Percentiles rank a stretch among this genome's conserved stretches.
phyloP scores from a whole-genome alignment of 2,329 filamentous ascomycete species.

The Aspergillus spinulosporus region DNA sequence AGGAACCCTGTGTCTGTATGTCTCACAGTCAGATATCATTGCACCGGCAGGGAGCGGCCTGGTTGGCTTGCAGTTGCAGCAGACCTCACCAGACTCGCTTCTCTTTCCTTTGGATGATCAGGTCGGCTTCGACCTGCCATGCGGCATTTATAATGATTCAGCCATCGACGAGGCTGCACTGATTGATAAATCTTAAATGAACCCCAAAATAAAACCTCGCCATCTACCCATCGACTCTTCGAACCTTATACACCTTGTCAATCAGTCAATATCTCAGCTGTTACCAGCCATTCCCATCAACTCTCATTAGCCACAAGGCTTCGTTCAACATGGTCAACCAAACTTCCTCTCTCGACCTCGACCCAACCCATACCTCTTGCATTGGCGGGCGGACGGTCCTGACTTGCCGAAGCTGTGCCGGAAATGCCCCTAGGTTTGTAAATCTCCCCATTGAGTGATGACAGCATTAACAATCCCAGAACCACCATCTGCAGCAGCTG shows the following conservation, averaged over 20 bases:
- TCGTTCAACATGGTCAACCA: slow-evolving; percentile 24
- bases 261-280: neutral
- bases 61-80: slow-evolving; percentile 18
- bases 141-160: slow-evolving; percentile 1
- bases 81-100: slow-evolving; percentile 5
- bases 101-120: neutral
- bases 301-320: neutral
- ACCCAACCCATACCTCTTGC: slow-evolving; percentile 37
- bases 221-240: neutral
- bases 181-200: slow-evolving; percentile 15
- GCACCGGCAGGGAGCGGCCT: slow-evolving; percentile 22
- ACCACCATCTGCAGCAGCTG: slow-evolving; percentile 30
- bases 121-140: slow-evolving; percentile 1
- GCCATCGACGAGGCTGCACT: slow-evolving; percentile 1
- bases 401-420: slow-evolving; percentile 39
- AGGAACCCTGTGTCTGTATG: slow-evolving; percentile 17
- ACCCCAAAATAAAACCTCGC: neutral
- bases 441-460: neutral
- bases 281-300: neutral
- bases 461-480: slow-evolving; percentile 17
- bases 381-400: slow-evolving; percentile 35
- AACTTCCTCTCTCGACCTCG: slow-evolving; percentile 25
- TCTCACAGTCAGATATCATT: slow-evolving; percentile 17
- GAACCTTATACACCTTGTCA: neutral
- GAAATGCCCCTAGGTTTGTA: slow-evolving; percentile 39